Evolutionary conservation across 2,329 filamentous ascomycete species (phyloP), one percentile per base, ranked within the genome.

Genomic region (Diaporthe amygdali): DNA sequence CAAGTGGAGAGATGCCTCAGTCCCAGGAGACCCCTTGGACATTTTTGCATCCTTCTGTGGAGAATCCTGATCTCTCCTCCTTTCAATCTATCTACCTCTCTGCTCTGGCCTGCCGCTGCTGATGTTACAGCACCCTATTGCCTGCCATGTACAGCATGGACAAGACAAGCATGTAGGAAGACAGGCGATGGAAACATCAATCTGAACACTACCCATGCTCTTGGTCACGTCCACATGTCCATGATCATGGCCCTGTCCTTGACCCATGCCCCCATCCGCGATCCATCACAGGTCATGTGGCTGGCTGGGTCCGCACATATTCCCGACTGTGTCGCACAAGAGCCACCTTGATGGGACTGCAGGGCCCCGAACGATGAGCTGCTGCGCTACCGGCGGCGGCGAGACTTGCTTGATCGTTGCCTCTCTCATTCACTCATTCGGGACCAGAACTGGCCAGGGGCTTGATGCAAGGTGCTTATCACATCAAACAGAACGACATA

Each of bases 281-380:
- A 64, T 64, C 44, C 59, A 64, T 44, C 44, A 49, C 22, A 41
- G 59, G 59, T 64, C 59, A 64, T 64, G 59, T 64, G 59, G 59
- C 44, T 64, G 30, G 44, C 59, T 64, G 59, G 59, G 22, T 30
- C 59, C 59, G 44, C 44, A 27, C 44, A 44, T 64, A 64, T 64
- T 64, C 30, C 59, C 59, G 41, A 22, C 30, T 10, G 14, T 25
- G 59, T 64, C 17, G n/a, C 59, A 63, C 59, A 64, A 17, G 15
- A n/a, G 30, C 44, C 59, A 49, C 44, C 34, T 37, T 47, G 41
- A 20, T 44, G 49, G 30, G 27, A 34, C 27, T 34, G 12, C 4
- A 17, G 20, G 20, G 44, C 44, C 41, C 41, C n/a, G n/a, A 5
- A 22, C 47, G 30, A 34, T 34, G 41, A 32, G n/a, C 59, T 55